phyloP scores from a whole-genome alignment of 306 rosid species.

The Alnus rubra region DNA sequence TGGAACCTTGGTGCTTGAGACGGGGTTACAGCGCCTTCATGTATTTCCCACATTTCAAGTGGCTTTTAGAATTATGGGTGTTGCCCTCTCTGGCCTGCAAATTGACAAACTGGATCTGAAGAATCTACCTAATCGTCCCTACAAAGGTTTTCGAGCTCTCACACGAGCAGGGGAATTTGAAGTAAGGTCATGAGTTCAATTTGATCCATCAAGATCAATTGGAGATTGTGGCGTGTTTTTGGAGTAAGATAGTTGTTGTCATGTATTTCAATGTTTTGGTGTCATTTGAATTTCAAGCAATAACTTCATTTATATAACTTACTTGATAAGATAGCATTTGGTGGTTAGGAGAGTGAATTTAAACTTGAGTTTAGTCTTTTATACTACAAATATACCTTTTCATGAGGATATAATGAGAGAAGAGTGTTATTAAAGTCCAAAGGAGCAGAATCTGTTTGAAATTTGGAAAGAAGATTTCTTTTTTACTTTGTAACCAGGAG shows the following conservation, averaged over 20 bases:
- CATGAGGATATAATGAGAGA: no score
- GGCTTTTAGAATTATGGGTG: constrained; percentile 79
- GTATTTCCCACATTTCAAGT: constrained; percentile 86
- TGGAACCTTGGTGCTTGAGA: constrained; percentile 77
- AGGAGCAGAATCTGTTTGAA: neutral
- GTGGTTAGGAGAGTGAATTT: neutral
- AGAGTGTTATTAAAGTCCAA: neutral
- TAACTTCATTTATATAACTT: neutral
- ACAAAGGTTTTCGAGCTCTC: constrained; percentile 92
- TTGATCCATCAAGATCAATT: neutral
- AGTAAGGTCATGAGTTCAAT: constrained; percentile 55
- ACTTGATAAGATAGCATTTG: neutral
- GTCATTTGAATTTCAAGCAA: neutral
- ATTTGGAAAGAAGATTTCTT: neutral
- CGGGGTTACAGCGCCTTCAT: constrained; percentile 76
- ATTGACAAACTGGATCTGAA: constrained; percentile 80
- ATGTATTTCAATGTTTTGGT: neutral
- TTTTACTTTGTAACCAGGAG: no score
- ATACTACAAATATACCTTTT: no score
- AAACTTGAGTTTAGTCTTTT: neutral
- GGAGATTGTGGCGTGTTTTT: neutral
- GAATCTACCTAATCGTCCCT: constrained; percentile 61
- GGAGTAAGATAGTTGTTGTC: neutral
- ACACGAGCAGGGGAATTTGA: constrained; percentile 85
- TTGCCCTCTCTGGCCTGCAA: constrained; percentile 86